Evolutionary conservation across 163 green algal genomes (phyloP).

Genomic region (Trebouxiophyceae sp.): DNA sequence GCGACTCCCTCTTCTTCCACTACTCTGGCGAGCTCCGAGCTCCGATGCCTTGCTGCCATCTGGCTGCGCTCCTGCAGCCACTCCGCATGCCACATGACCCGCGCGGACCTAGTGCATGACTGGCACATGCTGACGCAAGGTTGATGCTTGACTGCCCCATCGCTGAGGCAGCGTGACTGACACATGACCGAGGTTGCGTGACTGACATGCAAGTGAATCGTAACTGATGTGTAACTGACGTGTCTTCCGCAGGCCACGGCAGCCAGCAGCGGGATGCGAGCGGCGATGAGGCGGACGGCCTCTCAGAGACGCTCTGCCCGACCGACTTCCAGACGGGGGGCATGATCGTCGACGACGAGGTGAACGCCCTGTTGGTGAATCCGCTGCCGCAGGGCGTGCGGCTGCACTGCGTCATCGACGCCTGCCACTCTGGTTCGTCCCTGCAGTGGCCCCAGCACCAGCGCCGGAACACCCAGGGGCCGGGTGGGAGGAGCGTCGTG

Average conservation of each 20-base stretch:
- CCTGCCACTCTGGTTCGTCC: conserved; percentile 85
- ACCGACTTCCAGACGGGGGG: conserved; percentile 62
- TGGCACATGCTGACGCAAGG: not conserved
- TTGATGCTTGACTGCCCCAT: not conserved
- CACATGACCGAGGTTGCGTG: not conserved
- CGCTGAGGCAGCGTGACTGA: not conserved
- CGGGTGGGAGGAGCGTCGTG: not conserved
- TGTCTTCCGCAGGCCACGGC: conserved; percentile 39
- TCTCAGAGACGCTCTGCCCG: conserved; percentile 82
- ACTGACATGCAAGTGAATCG: too few relatives aligned
- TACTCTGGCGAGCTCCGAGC: conserved; percentile 12
- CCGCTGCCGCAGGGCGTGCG: conserved; percentile 42
- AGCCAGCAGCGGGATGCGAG: conserved; percentile 41
- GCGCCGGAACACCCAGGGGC: not conserved
- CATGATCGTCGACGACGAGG: conserved; percentile 80
- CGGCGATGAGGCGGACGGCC: conserved; percentile 64
- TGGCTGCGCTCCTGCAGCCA: not conserved
- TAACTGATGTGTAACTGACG: too few relatives aligned
- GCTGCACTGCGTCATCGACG: conserved; percentile 83
- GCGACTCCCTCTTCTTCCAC: conserved; percentile 80
- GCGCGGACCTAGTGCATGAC: not conserved
- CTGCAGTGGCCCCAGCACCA: not conserved
- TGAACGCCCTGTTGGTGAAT: conserved; percentile 73
- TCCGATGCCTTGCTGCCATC: not conserved
- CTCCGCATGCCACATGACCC: not conserved